A percentile compares a stretch with the other conserved stretches of the same genome.
These are phyloP conservation scores for Saturnispora besseyi DNA, from an alignment of 805 yeast genomes.

Conservation along the genomic window DNA sequence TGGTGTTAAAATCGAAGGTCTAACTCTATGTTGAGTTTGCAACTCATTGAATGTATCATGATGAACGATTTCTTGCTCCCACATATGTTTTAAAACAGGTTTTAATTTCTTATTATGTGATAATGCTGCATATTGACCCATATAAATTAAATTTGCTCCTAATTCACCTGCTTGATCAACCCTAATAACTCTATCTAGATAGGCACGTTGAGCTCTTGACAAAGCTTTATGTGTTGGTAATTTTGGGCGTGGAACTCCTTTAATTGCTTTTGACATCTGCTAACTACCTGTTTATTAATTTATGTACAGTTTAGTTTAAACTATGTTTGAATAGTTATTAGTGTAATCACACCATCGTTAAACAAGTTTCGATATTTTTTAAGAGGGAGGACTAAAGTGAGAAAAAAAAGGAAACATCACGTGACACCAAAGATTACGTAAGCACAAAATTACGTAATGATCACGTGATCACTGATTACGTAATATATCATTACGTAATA, in stretches of 20 bases:
- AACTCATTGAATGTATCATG: constrained; percentile 74
- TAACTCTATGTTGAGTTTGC: constrained; percentile 67
- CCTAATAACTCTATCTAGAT: constrained; percentile 63
- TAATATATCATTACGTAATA: too few species aligned
- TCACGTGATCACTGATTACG: too few species aligned
- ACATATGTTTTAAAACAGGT: constrained; percentile 85
- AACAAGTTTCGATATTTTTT: neutral
- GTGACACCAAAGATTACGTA: too few species aligned
- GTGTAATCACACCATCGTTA: neutral
- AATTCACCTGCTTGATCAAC: constrained; percentile 98
- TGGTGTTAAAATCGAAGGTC: constrained; percentile 90
- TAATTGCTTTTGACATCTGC: constrained; percentile 2
- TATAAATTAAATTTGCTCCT: constrained; percentile 89
- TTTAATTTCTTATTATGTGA: constrained; percentile 64
- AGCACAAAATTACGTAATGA: neutral
- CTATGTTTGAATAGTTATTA: neutral
- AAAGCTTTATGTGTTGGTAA: constrained; percentile 23
- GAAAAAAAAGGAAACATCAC: too few species aligned
- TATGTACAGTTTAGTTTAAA: neutral
- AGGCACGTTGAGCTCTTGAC: constrained; percentile 54
- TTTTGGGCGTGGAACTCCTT: constrained; percentile 1
- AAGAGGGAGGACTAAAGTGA: too few species aligned
- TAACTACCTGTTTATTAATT: neutral
- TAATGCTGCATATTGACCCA: constrained; percentile 78
- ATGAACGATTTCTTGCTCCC: constrained; percentile 95